Percentiles rank a stretch among this genome's conserved stretches.
Conservation (phyloP, 1,284 basidiomycete genomes). For the Fomitopsis pinicola region DNA sequence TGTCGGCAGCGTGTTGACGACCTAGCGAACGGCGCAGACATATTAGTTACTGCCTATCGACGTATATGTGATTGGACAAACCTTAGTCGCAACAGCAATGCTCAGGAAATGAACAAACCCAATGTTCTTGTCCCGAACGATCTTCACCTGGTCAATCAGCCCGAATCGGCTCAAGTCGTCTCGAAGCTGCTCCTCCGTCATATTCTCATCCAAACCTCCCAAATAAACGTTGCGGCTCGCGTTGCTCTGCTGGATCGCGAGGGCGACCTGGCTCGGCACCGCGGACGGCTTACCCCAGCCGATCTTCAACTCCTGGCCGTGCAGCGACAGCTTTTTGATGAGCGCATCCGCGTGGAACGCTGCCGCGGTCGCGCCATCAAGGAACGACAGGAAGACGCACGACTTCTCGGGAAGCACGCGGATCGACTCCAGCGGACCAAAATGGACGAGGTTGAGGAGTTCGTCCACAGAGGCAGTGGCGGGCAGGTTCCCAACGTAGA, state of each 20-base stretch:
- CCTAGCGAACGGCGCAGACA: constrained; percentile 39
- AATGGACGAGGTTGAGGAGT: constrained; percentile 95
- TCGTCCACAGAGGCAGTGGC: constrained; percentile 97
- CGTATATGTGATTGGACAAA: constrained; percentile 27
- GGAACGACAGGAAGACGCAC: constrained; percentile 97
- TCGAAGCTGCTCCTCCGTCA: constrained; percentile 85
- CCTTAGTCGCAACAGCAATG: constrained; percentile 91
- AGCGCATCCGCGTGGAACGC: constrained; percentile 94
- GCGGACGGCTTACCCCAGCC: constrained; percentile 92
- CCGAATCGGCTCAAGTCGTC: constrained; percentile 88
- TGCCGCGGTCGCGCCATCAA: constrained; percentile 86
- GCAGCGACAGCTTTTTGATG: constrained; percentile 87
- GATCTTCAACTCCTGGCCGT: constrained; percentile 92
- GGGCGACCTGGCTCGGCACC: constrained; percentile 80
- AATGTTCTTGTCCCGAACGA: constrained; percentile 95
- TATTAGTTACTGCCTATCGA: not conserved
- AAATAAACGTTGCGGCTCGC: constrained; percentile 94
- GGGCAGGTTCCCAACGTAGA: constrained; percentile 96
- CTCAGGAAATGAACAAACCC: constrained; percentile 96
- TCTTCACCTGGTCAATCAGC: constrained; percentile 97
- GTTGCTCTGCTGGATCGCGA: constrained; percentile 86
- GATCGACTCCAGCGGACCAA: constrained; percentile 94
- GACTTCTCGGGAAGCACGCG: constrained; percentile 97
- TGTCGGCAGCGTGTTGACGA: constrained; percentile 84
- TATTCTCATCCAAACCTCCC: constrained; percentile 82